Percentiles rank a stretch among this genome's conserved stretches.
Evolutionary conservation across 2,329 filamentous ascomycete genomes (phyloP).

Genomic region (Fusarium torulosum): DNA sequence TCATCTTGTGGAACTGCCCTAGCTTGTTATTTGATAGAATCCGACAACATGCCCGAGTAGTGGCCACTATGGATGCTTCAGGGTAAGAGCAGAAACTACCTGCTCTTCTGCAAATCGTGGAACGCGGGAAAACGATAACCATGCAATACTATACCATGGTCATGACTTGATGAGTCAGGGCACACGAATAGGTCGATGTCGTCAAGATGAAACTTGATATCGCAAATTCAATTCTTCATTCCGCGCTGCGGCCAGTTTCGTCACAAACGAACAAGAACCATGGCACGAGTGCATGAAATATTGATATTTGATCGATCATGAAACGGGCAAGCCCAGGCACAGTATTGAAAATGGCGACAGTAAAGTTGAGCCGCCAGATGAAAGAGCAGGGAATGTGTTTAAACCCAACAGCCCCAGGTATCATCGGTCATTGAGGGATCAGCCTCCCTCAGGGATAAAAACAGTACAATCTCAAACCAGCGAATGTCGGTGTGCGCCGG

Average conservation of each 20-base stretch:
- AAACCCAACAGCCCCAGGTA: slow-evolving; percentile 32
- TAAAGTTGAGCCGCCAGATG: slow-evolving; percentile 36
- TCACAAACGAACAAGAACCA: slow-evolving; percentile 6
- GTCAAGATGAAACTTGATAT: slow-evolving; percentile 12
- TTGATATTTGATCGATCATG: slow-evolving; percentile 8
- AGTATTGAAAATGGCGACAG: slow-evolving; percentile 10
- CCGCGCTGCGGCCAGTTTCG: slow-evolving; percentile 10
- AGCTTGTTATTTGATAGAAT: slow-evolving; percentile 40
- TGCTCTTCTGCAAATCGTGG: neutral
- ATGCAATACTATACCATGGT: slow-evolving; percentile 8
- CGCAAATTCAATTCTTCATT: slow-evolving; percentile 4
- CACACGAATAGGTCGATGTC: neutral
- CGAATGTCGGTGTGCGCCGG: slow-evolving; percentile 39
- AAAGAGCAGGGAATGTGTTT: slow-evolving; percentile 37
- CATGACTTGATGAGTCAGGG: neutral
- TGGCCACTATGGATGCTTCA: slow-evolving; percentile 4
- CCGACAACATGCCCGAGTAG: slow-evolving; percentile 21
- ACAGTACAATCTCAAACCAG: slow-evolving; percentile 20
- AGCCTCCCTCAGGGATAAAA: slow-evolving; percentile 36
- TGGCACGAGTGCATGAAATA: slow-evolving; percentile 10
- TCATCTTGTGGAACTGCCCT: slow-evolving; percentile 41
- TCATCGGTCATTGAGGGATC: slow-evolving; percentile 36
- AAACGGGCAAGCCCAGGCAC: slow-evolving; percentile 21
- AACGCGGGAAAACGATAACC: slow-evolving; percentile 8
- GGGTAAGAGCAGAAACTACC: neutral